Percentiles rank a stretch among this genome's conserved stretches.
Conservation (phyloP, 352 stramenopile genomes). For the Phytophthora sp. region DNA sequence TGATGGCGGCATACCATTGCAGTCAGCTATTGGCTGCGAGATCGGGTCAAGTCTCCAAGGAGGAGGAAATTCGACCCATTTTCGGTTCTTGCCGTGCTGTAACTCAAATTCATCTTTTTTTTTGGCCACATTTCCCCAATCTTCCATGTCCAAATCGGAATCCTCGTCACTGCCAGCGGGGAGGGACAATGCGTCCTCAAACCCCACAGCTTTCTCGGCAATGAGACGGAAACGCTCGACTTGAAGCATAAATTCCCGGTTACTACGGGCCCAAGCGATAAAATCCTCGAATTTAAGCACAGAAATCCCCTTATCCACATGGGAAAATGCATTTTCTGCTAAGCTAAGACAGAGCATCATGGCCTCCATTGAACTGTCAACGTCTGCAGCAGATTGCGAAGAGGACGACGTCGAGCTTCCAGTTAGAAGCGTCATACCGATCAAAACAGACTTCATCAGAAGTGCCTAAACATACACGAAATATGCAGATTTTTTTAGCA, state of each 20-base stretch:
- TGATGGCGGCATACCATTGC: slow-evolving; percentile 48
- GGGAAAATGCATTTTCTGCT: slow-evolving; percentile 61
- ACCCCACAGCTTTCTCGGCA: slow-evolving; percentile 67
- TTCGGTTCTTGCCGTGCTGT: slow-evolving; percentile 6
- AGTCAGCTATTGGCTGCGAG: neutral
- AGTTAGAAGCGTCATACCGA: slow-evolving; percentile 72
- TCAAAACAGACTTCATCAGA: slow-evolving; percentile 82
- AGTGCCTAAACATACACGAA: slow-evolving; percentile 44
- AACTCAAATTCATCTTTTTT: neutral
- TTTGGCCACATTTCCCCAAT: slow-evolving; percentile 8
- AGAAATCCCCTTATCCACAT: slow-evolving; percentile 51
- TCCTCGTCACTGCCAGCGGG: slow-evolving; percentile 75
- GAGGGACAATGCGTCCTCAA: slow-evolving; percentile 67
- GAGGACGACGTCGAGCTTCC: slow-evolving; percentile 20
- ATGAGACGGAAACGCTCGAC: slow-evolving; percentile 81
- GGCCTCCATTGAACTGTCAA: slow-evolving; percentile 31
- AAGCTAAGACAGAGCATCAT: slow-evolving; percentile 60
- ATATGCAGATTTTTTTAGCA: too few species aligned
- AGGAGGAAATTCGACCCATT: slow-evolving; percentile 26
- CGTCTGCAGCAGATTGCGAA: neutral
- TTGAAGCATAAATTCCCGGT: slow-evolving; percentile 87
- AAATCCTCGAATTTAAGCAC: slow-evolving; percentile 81
- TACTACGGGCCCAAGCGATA: slow-evolving; percentile 82
- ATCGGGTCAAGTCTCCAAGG: slow-evolving; percentile 66
- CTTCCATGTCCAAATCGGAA: slow-evolving; percentile 74